Evolutionary conservation across 2,329 filamentous ascomycete genomes (phyloP).

Genomic region (Rutstroemia sp.): DNA sequence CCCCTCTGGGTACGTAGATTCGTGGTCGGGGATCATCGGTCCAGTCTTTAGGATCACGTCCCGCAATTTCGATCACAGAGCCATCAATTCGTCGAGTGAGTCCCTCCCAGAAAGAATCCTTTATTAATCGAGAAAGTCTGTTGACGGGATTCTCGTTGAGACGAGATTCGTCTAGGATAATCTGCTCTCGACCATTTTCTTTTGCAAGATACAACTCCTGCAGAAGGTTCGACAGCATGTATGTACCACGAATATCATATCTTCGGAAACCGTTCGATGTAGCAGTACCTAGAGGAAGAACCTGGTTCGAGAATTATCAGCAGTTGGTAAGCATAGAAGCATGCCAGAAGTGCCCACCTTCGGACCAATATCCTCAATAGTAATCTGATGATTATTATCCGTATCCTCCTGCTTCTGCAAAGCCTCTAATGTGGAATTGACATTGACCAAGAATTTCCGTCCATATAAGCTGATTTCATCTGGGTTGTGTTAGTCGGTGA

Average conservation of each 20-base stretch:
- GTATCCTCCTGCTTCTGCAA: conserved; percentile 84
- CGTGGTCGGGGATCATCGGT: conserved; percentile 80
- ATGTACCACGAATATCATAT: conserved; percentile 89
- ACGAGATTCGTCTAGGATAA: conserved; percentile 83
- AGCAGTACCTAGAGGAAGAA: conserved; percentile 76
- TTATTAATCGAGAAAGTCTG: conserved; percentile 77
- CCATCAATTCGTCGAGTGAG: conserved; percentile 86
- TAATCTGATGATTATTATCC: conserved; percentile 93
- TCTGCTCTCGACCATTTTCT: conserved; percentile 81
- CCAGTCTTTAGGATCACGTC: conserved; percentile 91
- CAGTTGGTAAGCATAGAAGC: not conserved
- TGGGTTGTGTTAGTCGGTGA: conserved; percentile 31
- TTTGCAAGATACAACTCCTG: conserved; percentile 92
- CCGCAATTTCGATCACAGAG: conserved; percentile 78
- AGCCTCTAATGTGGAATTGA: conserved; percentile 73
- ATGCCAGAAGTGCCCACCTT: conserved; percentile 49
- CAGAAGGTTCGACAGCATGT: conserved; percentile 93
- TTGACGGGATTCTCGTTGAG: conserved; percentile 94
- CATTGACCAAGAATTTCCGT: conserved; percentile 78
- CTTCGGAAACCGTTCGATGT: conserved; percentile 79
- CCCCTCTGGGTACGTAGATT: conserved; percentile 82
- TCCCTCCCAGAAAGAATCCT: conserved; percentile 86
- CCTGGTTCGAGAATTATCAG: conserved; percentile 37
- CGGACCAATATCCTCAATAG: conserved; percentile 88
- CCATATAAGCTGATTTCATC: conserved; percentile 65